phyloP scores from a whole-genome alignment of 352 stramenopile species.

The Phytophthora idaei region DNA sequence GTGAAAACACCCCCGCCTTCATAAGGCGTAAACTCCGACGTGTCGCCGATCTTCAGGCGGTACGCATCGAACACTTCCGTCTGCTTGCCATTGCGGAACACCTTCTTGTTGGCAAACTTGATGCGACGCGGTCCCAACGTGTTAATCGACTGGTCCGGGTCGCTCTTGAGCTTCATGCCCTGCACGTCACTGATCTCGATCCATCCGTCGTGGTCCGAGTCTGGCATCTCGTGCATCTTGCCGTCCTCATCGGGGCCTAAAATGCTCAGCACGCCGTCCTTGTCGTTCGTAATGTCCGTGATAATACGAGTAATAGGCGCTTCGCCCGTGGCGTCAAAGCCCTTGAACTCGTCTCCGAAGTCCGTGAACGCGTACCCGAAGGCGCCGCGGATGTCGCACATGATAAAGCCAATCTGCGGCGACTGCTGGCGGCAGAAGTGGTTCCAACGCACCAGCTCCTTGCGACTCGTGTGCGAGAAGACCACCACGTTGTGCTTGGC shows the following conservation, averaged over 20 bases:
- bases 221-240: constrained; percentile 89
- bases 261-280: constrained; percentile 75
- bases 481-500: constrained; percentile 88
- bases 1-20: constrained; percentile 81
- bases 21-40: constrained; percentile 81
- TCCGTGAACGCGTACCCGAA: constrained; percentile 86
- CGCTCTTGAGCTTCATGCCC: constrained; percentile 67
- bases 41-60: constrained; percentile 83
- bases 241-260: constrained; percentile 84
- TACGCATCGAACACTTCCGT: constrained; percentile 88
- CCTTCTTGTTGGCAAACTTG: constrained; percentile 85
- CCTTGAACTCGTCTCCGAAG: constrained; percentile 77
- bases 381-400: constrained; percentile 76
- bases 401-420: constrained; percentile 82
- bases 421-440: constrained; percentile 84
- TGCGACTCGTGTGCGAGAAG: constrained; percentile 76
- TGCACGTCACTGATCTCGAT: constrained; percentile 87
- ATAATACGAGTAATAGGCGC: constrained; percentile 88
- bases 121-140: constrained; percentile 75
- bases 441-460: constrained; percentile 90
- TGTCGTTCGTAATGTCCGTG: constrained; percentile 86
- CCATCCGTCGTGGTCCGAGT: constrained; percentile 87
- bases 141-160: constrained; percentile 79
- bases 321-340: constrained; percentile 82
- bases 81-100: constrained; percentile 86